phyloP scores from a whole-genome alignment of 2,329 filamentous ascomycete genomes.

The Fusarium sp. region DNA sequence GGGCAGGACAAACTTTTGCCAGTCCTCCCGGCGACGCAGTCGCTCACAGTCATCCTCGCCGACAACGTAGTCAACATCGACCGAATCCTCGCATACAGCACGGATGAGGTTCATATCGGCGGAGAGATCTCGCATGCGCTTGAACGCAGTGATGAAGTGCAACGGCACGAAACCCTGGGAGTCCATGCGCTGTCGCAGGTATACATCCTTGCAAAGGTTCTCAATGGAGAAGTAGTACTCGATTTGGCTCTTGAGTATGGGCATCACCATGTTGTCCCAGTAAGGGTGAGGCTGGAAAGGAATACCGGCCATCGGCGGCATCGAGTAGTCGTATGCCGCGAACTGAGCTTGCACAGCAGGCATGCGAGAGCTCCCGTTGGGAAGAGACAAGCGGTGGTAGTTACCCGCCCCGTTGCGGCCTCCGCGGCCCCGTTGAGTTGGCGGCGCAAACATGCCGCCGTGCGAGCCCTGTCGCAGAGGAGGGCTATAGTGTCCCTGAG shows the following conservation, averaged over 20 bases:
- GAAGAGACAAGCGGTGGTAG: slow-evolving; percentile 54
- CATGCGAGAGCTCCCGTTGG: slow-evolving; percentile 49
- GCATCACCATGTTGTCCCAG: slow-evolving; percentile 62
- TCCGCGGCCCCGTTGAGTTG: slow-evolving; percentile 49
- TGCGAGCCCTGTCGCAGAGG: slow-evolving; percentile 55
- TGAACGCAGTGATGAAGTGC: slow-evolving; percentile 84
- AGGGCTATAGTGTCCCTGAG: slow-evolving; percentile 56
- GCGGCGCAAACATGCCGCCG: slow-evolving; percentile 47
- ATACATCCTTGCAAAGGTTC: slow-evolving; percentile 94
- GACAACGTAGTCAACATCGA: slow-evolving; percentile 77
- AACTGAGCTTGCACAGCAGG: slow-evolving; percentile 51
- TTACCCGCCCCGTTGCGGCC: slow-evolving; percentile 48
- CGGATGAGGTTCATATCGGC: slow-evolving; percentile 78
- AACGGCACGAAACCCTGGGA: slow-evolving; percentile 91
- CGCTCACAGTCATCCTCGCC: slow-evolving; percentile 83
- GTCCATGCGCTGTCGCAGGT: slow-evolving; percentile 91
- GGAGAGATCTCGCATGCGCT: slow-evolving; percentile 65
- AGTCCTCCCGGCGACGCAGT: slow-evolving; percentile 78
- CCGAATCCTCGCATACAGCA: slow-evolving; percentile 77
- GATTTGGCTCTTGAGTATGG: slow-evolving; percentile 63
- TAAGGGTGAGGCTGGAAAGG: slow-evolving; percentile 55
- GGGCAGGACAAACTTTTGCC: slow-evolving; percentile 82
- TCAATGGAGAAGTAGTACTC: slow-evolving; percentile 98
- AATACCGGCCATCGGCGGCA: slow-evolving; percentile 52
- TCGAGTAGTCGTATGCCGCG: slow-evolving; percentile 52